These are phyloP conservation scores for Zygotorulaspora florentina DNA, from an alignment of 805 yeast species.

Conservation along the genomic window DNA sequence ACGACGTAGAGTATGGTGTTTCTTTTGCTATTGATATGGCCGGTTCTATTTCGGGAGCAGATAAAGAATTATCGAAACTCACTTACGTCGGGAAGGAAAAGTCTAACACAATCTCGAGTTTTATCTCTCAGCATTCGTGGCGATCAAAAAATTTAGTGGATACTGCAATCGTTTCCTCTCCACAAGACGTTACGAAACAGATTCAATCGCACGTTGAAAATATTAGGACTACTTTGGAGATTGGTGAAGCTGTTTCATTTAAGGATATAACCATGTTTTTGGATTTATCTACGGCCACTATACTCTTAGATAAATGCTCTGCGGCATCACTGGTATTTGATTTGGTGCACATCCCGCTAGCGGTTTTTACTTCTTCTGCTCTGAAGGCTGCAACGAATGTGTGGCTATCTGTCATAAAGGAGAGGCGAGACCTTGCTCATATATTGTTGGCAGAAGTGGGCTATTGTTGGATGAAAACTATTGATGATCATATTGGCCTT, in stretches of 20 bases:
- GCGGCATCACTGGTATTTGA: slow-evolving; percentile 42
- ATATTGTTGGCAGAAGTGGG: slow-evolving; percentile 67
- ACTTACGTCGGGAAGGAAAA: slow-evolving; percentile 35
- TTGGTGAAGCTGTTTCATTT: slow-evolving; percentile 23
- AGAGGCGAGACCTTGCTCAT: slow-evolving; percentile 53
- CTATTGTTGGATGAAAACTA: slow-evolving; percentile 62
- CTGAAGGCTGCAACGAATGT: slow-evolving; percentile 65
- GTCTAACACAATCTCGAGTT: slow-evolving; percentile 62
- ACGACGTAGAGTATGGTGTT: slow-evolving; percentile 67
- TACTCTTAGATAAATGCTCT: slow-evolving; percentile 36
- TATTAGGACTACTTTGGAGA: slow-evolving; percentile 21
- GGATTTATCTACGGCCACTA: slow-evolving; percentile 42
- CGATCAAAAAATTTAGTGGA: slow-evolving; percentile 42
- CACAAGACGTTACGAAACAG: slow-evolving; percentile 25
- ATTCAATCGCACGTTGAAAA: slow-evolving; percentile 16
- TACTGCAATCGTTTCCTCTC: slow-evolving; percentile 31
- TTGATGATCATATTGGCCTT: slow-evolving; percentile 57
- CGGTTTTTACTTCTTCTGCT: slow-evolving; percentile 52
- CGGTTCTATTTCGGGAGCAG: slow-evolving; percentile 61
- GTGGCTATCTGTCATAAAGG: slow-evolving; percentile 77
- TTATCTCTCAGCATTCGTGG: slow-evolving; percentile 76
- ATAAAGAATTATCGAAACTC: slow-evolving; percentile 57
- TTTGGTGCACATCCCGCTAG: slow-evolving; percentile 68
- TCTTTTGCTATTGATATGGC: slow-evolving; percentile 91
- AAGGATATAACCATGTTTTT: slow-evolving; percentile 40